A percentile compares a stretch with the other conserved stretches of the same genome.
Evolutionary conservation across 2,329 filamentous ascomycete genomes (phyloP).

Genomic region (Aspergillus hiratsukae): DNA sequence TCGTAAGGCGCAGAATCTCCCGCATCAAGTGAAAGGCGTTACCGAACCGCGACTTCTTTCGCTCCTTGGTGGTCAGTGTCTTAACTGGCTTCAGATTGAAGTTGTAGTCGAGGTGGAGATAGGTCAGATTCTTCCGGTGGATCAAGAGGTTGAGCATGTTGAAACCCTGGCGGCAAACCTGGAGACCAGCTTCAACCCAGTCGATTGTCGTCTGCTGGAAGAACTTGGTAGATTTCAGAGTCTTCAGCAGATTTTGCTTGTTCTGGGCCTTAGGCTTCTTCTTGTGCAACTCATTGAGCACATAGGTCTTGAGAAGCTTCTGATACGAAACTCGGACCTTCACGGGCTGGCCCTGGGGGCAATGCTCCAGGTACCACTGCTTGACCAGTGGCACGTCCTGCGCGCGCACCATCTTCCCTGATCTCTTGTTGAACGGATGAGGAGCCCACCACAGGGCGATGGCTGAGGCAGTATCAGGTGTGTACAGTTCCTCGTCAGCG

Average conservation of each 20-base stretch:
- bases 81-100: conserved; percentile 99
- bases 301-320: conserved; percentile 92
- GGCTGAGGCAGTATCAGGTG: conserved; percentile 80
- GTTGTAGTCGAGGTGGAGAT: conserved; percentile 97
- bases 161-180: conserved; percentile 96
- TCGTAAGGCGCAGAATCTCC: conserved; percentile 91
- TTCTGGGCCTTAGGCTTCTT: conserved; percentile 93
- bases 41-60: conserved; percentile 98
- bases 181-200: conserved; percentile 97
- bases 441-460: conserved; percentile 98
- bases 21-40: conserved; percentile 99
- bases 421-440: conserved; percentile 89
- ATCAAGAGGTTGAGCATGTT: conserved; percentile 99
- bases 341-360: conserved; percentile 82
- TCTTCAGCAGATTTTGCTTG: conserved; percentile 85
- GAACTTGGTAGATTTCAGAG: conserved; percentile 94
- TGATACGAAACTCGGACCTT: conserved; percentile 98
- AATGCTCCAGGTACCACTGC: conserved; percentile 97
- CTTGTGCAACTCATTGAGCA: conserved; percentile 94
- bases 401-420: conserved; percentile 91
- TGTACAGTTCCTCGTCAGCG: conserved; percentile 82
- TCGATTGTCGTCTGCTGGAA: conserved; percentile 99
- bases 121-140: conserved; percentile 96
- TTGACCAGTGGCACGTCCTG: conserved; percentile 97
- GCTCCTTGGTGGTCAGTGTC: conserved; percentile 95